These are phyloP conservation scores for Phlebiopsis gigantea DNA, from an alignment of 768 basidiomycete species.

Conservation along the genomic window DNA sequence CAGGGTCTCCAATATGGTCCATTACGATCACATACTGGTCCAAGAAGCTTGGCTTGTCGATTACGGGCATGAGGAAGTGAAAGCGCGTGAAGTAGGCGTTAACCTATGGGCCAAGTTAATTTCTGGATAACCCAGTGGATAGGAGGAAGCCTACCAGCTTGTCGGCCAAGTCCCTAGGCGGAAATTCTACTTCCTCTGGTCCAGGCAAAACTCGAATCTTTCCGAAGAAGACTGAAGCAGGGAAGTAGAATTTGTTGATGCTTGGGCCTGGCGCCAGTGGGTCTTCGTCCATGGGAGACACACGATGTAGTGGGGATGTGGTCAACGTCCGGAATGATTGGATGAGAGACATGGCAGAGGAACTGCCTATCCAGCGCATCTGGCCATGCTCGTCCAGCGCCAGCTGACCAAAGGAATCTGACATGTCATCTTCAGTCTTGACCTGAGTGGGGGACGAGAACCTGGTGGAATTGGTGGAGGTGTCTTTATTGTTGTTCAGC, in stretches of 20 bases:
- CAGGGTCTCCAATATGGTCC: slow-evolving; percentile 54
- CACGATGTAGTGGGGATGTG: slow-evolving; percentile 66
- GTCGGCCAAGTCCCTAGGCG: slow-evolving; percentile 79
- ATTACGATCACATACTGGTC: slow-evolving; percentile 67
- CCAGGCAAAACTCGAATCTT: slow-evolving; percentile 78
- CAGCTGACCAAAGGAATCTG: slow-evolving; percentile 82
- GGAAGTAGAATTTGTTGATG: slow-evolving; percentile 84
- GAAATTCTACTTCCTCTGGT: slow-evolving; percentile 84
- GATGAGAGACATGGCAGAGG: slow-evolving; percentile 88
- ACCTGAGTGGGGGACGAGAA: slow-evolving; percentile 27
- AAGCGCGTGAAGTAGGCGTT: slow-evolving; percentile 83
- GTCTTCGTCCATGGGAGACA: slow-evolving; percentile 83
- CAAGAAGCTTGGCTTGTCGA: slow-evolving; percentile 84
- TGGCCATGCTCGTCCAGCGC: slow-evolving; percentile 88
- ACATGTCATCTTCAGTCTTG: slow-evolving; percentile 69
- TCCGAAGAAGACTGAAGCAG: slow-evolving; percentile 82
- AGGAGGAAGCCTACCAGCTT: slow-evolving; percentile 57
- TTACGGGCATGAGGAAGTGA: slow-evolving; percentile 83
- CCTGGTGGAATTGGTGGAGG: slow-evolving; percentile 1
- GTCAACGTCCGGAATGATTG: slow-evolving; percentile 80
- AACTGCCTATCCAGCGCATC: slow-evolving; percentile 89
- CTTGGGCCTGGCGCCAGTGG: slow-evolving; percentile 73
- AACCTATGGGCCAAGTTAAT: slow-evolving; percentile 42
- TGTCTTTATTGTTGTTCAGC: slow-evolving; percentile 16
- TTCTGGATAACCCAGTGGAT: slow-evolving; percentile 2